Base-by-base conservation (phyloP, 176 grass and related monocot species). In the Stipa capillata region DNA sequence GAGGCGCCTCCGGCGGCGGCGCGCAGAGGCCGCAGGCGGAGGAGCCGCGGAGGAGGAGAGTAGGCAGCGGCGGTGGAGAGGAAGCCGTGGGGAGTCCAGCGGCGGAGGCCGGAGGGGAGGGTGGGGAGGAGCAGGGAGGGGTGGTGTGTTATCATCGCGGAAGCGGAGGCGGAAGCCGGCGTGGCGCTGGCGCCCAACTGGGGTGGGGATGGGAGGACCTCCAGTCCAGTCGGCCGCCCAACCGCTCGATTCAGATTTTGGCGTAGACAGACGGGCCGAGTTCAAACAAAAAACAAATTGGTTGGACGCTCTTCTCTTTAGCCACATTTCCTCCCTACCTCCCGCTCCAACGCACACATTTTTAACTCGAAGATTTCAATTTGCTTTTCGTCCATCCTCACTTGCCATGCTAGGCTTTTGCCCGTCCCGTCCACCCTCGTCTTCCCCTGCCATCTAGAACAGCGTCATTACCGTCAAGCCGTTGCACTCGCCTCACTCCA, bases 101-200 rank as follows among this genome's bases (percentile, higher is more conserved):
- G 25, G 27, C 32, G 81, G 34, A 67, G 21, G 69, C 17, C 58
- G 32, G 50, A 2, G 32, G 75, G 75, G 45, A 37, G 50, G 56
- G 39, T 12, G 16, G 53, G 49, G 50, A 51, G 31, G 77, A 82
- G 39, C 27, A 89, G 57, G 23, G 64, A 59, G 45, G 63, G 75
- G 11, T 80, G 53, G 61, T 84, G 87, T 69, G 87, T 62, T 60
- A 80, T 51, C 81, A 89, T 84, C 33, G 69, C 69, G 41, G 33
- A 51, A 28, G 41, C 72, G 27, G 49, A 9, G 47, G 37, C 45
- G 66, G 40, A 34, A 56, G 57, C 64, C 81, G 49, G 73, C 48
- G 74, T 21, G 64, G 65, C 44, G 39, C 42, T 51, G 50, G 18
- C 14, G 75, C 12, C 15, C 27, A 40, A 48, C 21, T 31, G 17